A percentile compares a stretch with the other conserved stretches of the same genome.
phyloP scores from a whole-genome alignment of 169 alveolate species.

The Plasmodium gallinaceum region DNA sequence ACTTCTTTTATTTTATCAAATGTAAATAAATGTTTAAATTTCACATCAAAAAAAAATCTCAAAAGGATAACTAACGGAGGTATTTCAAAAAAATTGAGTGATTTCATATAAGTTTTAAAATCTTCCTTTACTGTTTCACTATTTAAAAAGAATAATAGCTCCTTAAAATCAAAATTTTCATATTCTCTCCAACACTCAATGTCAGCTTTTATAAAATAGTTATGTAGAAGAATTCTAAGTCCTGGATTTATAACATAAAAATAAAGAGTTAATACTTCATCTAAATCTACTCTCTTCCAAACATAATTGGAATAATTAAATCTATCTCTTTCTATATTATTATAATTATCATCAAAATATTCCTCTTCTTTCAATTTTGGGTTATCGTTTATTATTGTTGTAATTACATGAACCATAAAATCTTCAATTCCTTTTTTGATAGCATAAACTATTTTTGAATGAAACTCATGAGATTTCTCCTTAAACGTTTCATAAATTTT shows the following conservation, averaged over 20 bases:
- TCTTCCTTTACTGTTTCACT: neutral
- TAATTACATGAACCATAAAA: conserved; percentile 2
- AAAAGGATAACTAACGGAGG: conserved; percentile 10
- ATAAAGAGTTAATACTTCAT: neutral
- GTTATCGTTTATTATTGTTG: neutral
- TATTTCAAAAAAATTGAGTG: neutral
- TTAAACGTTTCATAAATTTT: conserved; percentile 22
- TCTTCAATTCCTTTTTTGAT: conserved; percentile 30
- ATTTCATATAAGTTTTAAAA: neutral
- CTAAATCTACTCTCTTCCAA: neutral
- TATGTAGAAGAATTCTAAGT: neutral
- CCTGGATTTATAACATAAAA: conserved; percentile 30
- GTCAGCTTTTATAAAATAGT: neutral
- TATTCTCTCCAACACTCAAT: conserved; percentile 7
- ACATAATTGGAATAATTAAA: neutral
- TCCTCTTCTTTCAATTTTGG: neutral
- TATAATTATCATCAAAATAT: neutral
- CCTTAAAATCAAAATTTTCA: conserved; percentile 18
- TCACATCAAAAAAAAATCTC: conserved; percentile 17
- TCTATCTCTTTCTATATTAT: neutral
- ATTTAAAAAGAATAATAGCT: neutral
- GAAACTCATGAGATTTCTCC: conserved; percentile 4
- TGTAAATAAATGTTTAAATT: conserved; percentile 32
- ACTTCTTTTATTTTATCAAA: conserved; percentile 1
- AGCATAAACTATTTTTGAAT: neutral